phyloP scores from a whole-genome alignment of 805 yeast genomes.

The Starmerella bacillaris region DNA sequence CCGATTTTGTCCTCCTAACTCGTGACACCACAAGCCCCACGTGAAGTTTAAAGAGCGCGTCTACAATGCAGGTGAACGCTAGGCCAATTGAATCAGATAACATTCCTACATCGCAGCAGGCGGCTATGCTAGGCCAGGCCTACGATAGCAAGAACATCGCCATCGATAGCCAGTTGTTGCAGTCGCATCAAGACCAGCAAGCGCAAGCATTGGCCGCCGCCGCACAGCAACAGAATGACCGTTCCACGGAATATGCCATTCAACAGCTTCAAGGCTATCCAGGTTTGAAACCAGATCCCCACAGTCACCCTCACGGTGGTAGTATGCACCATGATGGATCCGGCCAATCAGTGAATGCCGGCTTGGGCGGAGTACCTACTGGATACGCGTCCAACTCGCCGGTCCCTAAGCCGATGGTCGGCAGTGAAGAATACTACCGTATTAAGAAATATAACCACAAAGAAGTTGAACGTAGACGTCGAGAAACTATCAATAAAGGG shows the following conservation, averaged over 20 bases:
- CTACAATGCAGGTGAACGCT: conserved; percentile 14
- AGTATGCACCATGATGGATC: conserved; percentile 3
- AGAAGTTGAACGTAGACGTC: conserved; percentile 21
- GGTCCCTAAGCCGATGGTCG: conserved; percentile 39
- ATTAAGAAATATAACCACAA: conserved; percentile 77
- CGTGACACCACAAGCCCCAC: conserved; percentile 17
- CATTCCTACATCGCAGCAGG: conserved; percentile 6
- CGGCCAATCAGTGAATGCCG: conserved; percentile 6
- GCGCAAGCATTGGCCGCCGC: conserved; percentile 14
- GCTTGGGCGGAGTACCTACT: conserved; percentile 6
- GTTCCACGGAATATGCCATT: conserved; percentile 15
- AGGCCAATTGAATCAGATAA: conserved; percentile 14
- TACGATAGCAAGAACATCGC: conserved; percentile 14
- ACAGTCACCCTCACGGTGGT: conserved; percentile 5
- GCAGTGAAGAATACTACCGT: conserved; percentile 70
- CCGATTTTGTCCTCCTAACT: neutral
- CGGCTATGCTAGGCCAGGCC: conserved; percentile 13
- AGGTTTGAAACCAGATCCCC: conserved; percentile 11
- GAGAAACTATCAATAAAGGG: conserved; percentile 24
- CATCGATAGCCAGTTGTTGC: conserved; percentile 14
- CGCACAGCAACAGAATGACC: conserved; percentile 13
- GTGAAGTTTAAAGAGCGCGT: conserved; percentile 9
- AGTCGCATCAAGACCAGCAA: conserved; percentile 14
- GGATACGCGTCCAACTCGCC: conserved; percentile 1
- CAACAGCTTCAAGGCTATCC: conserved; percentile 16